Conservation (phyloP, 371 early-diverging fungal species). For the Syncephalastrum racemosum region DNA sequence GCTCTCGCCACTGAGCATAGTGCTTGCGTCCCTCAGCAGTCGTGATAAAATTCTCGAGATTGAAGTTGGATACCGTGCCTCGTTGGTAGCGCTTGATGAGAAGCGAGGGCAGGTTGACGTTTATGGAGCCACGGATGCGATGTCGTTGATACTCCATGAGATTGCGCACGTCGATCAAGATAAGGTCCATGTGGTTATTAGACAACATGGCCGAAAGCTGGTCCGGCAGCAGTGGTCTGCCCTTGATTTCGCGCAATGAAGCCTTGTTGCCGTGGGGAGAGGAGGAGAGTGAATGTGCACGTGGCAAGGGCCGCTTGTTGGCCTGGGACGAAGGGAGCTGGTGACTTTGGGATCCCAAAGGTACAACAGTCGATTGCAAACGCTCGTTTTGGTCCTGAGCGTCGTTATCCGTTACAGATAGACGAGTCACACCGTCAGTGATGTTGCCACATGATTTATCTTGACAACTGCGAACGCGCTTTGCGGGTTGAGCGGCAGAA, state of each 20-base stretch:
- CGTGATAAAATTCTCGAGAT: conserved; percentile 64
- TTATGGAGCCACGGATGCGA: conserved; percentile 47
- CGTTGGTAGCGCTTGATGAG: conserved; percentile 61
- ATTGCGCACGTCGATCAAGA: conserved; percentile 49
- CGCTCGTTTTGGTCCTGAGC: conserved; percentile 1
- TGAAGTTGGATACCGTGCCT: conserved; percentile 58
- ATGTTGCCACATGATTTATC: not conserved
- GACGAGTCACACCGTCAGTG: conserved; percentile 1
- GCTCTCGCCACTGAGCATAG: conserved; percentile 19
- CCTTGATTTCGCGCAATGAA: not conserved
- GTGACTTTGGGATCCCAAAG: conserved; percentile 37
- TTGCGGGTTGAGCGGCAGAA: conserved; percentile 1
- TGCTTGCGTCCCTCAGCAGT: conserved; percentile 57
- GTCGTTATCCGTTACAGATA: not conserved
- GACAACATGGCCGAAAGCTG: conserved; percentile 18
- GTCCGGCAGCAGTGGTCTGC: conserved; percentile 23
- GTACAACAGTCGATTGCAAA: conserved; percentile 9
- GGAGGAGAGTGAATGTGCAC: conserved; percentile 8
- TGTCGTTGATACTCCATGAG: conserved; percentile 43
- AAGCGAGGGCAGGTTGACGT: conserved; percentile 64
- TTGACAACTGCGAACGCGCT: not conserved
- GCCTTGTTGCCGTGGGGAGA: conserved; percentile 17
- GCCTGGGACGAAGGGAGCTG: conserved; percentile 17
- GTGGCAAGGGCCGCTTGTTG: conserved; percentile 7
- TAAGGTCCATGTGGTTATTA: conserved; percentile 12